These are phyloP conservation scores for Neohortaea acidophila DNA, from an alignment of 495 filamentous ascomycete genomes.

Conservation along the genomic window DNA sequence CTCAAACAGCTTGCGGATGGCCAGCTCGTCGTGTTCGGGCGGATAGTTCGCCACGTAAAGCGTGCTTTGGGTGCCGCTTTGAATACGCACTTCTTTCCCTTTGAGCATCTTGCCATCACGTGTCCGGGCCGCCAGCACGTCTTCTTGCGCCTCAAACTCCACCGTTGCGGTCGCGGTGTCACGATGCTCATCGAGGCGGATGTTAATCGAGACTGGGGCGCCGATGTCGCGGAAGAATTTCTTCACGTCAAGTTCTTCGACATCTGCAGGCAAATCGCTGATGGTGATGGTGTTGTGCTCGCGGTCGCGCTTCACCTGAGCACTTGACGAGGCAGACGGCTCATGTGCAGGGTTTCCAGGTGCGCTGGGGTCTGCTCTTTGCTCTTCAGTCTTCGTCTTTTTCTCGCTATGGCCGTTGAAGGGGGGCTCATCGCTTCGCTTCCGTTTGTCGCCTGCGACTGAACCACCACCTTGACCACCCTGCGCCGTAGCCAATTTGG, in stretches of 20 bases:
- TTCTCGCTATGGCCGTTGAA: constrained; percentile 36
- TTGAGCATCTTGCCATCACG: constrained; percentile 62
- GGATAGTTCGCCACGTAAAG: constrained; percentile 88
- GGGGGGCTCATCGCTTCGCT: constrained; percentile 17
- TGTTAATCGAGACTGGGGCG: constrained; percentile 57
- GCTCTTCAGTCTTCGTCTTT: constrained; percentile 44
- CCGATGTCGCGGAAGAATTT: constrained; percentile 88
- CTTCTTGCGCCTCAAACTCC: constrained; percentile 69
- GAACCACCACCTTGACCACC: neutral
- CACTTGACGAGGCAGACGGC: constrained; percentile 24
- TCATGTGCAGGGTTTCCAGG: constrained; percentile 1
- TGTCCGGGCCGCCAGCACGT: constrained; percentile 63
- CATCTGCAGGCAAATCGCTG: constrained; percentile 52
- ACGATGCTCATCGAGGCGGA: constrained; percentile 41
- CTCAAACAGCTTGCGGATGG: constrained; percentile 60
- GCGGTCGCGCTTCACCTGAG: constrained; percentile 56
- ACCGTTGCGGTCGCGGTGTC: constrained; percentile 56
- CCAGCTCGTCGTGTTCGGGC: constrained; percentile 65
- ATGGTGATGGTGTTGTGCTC: constrained; percentile 79
- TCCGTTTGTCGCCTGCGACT: constrained; percentile 20
- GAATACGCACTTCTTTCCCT: constrained; percentile 53
- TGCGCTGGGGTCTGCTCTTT: constrained; percentile 12
- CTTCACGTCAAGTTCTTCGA: constrained; percentile 54
- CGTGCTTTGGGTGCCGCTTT: constrained; percentile 56
- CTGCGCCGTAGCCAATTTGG: neutral